Conservation (phyloP, 192 early-diverging fungal species). For the Backusella westeae region DNA sequence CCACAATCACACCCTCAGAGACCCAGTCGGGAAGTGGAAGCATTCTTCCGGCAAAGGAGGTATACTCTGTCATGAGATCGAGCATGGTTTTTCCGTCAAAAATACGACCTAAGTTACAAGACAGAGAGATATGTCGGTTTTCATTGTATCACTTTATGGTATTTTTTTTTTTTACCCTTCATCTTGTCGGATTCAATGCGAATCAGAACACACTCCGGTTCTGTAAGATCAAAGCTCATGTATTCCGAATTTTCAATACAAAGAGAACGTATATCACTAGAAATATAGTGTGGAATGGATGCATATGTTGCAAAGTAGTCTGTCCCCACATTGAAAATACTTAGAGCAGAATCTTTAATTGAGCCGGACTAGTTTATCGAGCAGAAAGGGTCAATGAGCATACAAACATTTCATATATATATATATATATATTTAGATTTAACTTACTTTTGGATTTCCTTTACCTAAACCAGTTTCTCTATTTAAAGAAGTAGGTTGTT, state of each 20-base stretch:
- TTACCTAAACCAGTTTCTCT: constrained; percentile 41
- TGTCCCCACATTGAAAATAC: constrained; percentile 26
- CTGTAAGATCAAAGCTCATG: constrained; percentile 31
- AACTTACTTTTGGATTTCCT: constrained; percentile 26
- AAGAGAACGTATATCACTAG: constrained; percentile 29
- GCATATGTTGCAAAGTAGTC: constrained; percentile 36
- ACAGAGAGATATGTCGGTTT: not conserved
- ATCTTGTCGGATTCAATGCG: constrained; percentile 20
- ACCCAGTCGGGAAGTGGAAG: constrained; percentile 33
- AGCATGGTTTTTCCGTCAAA: constrained; percentile 32
- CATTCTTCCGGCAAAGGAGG: constrained; percentile 34
- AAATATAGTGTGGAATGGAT: constrained; percentile 36
- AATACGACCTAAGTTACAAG: constrained; percentile 21
- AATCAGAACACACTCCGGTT: constrained; percentile 23
- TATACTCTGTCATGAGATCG: constrained; percentile 36
- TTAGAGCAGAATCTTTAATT: constrained; percentile 14
- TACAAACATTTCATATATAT: not conserved
- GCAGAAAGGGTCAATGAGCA: not conserved
- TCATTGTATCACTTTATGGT: not conserved
- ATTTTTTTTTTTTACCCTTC: not conserved
- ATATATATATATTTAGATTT: not conserved
- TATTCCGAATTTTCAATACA: constrained; percentile 37
- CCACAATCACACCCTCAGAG: constrained; percentile 29
- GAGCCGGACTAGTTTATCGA: constrained; percentile 9
- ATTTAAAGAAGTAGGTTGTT: not conserved